phyloP scores from a whole-genome alignment of 371 early-diverging fungal genomes.

The Vairimorpha necatrix region DNA sequence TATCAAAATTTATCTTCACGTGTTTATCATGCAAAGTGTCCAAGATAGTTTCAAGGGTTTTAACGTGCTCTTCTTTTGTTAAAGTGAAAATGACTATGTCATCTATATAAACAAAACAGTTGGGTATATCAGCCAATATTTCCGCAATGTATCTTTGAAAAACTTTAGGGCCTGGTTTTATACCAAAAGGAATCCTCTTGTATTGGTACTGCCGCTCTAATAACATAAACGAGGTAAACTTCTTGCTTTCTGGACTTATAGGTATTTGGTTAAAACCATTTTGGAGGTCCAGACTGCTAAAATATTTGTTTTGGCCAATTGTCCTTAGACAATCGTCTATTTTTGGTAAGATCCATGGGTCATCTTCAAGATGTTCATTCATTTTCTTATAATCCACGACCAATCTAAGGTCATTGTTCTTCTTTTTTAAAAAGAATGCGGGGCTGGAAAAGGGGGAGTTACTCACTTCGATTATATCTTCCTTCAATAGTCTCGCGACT shows the following conservation, averaged over 20 bases:
- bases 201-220: slow-evolving; percentile 1
- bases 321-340: slow-evolving; percentile 18
- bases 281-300: neutral
- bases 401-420: slow-evolving; percentile 13
- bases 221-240: neutral
- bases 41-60: slow-evolving; percentile 60
- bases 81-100: slow-evolving; percentile 65
- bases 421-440: slow-evolving; percentile 33
- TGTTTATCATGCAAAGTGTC: slow-evolving; percentile 49
- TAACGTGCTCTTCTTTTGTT: slow-evolving; percentile 58
- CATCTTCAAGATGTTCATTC: slow-evolving; percentile 10
- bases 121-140: neutral
- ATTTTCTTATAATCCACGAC: slow-evolving; percentile 35
- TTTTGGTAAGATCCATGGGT: neutral
- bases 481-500: neutral
- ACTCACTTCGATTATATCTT: neutral
- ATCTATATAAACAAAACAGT: slow-evolving; percentile 63
- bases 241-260: neutral
- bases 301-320: slow-evolving; percentile 44
- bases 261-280: neutral
- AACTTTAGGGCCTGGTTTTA: slow-evolving; percentile 7
- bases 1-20: slow-evolving; percentile 61
- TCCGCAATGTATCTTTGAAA: slow-evolving; percentile 12
- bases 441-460: neutral
- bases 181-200: slow-evolving; percentile 26